Percentiles rank a stretch among this genome's conserved stretches.
Conservation (phyloP, 2,329 filamentous ascomycete species). For the Ophiostoma australiae region DNA sequence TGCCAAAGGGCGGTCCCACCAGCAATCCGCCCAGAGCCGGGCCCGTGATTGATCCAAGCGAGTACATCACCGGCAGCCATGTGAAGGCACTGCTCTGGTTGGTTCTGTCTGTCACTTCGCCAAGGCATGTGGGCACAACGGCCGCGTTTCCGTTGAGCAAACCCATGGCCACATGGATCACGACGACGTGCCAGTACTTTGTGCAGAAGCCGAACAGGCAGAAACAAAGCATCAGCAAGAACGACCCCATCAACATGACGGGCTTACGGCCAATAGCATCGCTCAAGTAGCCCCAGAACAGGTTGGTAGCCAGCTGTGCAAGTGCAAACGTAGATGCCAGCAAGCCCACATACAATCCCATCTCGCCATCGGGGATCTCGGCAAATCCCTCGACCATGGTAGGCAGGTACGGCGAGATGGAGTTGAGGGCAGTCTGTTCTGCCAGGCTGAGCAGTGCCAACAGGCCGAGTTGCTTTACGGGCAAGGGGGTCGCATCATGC, state of each 20-base stretch:
- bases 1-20: constrained; percentile 56
- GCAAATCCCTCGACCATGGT: constrained; percentile 86
- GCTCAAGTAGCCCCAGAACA: constrained; percentile 82
- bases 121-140: constrained; percentile 86
- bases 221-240: constrained; percentile 78
- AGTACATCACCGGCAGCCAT: constrained; percentile 94
- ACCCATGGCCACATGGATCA: constrained; percentile 87
- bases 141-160: constrained; percentile 92
- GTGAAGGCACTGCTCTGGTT: constrained; percentile 94
- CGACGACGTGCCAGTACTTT: constrained; percentile 74
- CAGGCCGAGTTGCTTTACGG: constrained; percentile 74
- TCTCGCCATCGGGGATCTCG: constrained; percentile 64
- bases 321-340: constrained; percentile 88
- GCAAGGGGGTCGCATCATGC: constrained; percentile 60
- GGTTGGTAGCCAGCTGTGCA: constrained; percentile 87
- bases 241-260: constrained; percentile 73
- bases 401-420: constrained; percentile 90
- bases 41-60: constrained; percentile 86
- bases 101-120: constrained; percentile 89
- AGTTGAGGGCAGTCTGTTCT: constrained; percentile 95
- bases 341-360: constrained; percentile 82
- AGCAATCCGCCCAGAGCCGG: constrained; percentile 85
- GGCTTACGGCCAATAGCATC: constrained; percentile 77
- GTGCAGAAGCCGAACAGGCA: constrained; percentile 80
- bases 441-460: constrained; percentile 83